phyloP scores from a whole-genome alignment of 768 basidiomycete species.

The Galerina marginata region DNA sequence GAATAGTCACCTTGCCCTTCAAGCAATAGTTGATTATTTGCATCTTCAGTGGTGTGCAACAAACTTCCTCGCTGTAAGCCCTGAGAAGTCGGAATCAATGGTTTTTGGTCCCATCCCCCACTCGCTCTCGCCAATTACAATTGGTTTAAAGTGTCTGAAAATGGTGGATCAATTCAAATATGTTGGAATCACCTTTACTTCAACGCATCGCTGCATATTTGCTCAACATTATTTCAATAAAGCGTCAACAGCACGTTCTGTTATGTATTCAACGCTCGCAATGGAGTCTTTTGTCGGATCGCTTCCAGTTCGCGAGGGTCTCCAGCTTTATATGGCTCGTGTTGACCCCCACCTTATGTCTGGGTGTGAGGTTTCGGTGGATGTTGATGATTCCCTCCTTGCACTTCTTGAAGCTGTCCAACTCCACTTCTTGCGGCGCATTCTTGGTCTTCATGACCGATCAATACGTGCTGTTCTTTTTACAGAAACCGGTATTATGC shows the following conservation, averaged over 20 bases:
- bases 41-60: too few species aligned
- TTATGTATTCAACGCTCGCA: not conserved
- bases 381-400: not conserved
- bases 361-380: not conserved
- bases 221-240: not conserved
- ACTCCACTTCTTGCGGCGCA: not conserved
- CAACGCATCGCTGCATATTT: not conserved
- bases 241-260: not conserved
- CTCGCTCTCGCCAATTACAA: too few species aligned
- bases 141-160: too few species aligned
- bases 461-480: not conserved
- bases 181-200: not conserved
- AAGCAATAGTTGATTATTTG: too few species aligned
- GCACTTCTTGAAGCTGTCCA: not conserved
- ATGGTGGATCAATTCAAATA: not conserved
- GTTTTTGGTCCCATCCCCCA: too few species aligned
- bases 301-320: not conserved
- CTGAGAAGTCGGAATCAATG: too few species aligned
- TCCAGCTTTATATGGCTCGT: not conserved
- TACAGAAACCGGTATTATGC: slow-evolving; percentile 5
- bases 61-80: too few species aligned
- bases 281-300: not conserved
- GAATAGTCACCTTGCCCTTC: too few species aligned
- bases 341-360: not conserved
- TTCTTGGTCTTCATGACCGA: not conserved